Conservation (phyloP, 345 rosid genomes). For the Sonneratia alba region DNA sequence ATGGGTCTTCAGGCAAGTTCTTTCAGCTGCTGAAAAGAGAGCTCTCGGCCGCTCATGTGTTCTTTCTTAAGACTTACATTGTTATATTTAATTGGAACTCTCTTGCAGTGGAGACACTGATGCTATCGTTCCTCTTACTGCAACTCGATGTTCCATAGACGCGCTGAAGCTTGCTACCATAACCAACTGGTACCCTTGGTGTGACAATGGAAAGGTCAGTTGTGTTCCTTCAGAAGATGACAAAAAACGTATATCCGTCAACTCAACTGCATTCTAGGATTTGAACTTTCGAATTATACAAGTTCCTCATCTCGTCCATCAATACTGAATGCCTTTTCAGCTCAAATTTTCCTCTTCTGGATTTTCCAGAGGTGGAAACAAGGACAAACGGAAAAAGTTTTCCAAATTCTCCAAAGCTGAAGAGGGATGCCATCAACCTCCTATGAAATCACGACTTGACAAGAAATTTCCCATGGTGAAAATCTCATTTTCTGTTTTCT, state of each 20-base stretch:
- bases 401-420: neutral
- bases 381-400: no score
- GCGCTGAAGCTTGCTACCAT: constrained; percentile 61
- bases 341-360: no score
- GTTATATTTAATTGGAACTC: neutral
- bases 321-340: no score
- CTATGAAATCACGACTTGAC: neutral
- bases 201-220: constrained; percentile 49
- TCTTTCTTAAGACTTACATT: neutral
- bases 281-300: neutral
- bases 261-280: neutral
- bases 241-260: neutral
- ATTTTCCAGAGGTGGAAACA: no score
- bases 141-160: constrained; percentile 75
- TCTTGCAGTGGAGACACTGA: constrained; percentile 81
- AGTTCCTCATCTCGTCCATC: neutral
- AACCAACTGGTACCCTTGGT: constrained; percentile 84
- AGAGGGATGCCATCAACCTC: neutral
- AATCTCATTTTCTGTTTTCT: neutral
- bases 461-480: neutral
- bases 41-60: neutral
- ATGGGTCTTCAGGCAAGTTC: constrained; percentile 76
- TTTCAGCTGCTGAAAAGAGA: neutral
- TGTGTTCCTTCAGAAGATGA: neutral
- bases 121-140: constrained; percentile 75